Conservation (phyloP, 139 green algal species). For the Picochlorum costavermella region DNA sequence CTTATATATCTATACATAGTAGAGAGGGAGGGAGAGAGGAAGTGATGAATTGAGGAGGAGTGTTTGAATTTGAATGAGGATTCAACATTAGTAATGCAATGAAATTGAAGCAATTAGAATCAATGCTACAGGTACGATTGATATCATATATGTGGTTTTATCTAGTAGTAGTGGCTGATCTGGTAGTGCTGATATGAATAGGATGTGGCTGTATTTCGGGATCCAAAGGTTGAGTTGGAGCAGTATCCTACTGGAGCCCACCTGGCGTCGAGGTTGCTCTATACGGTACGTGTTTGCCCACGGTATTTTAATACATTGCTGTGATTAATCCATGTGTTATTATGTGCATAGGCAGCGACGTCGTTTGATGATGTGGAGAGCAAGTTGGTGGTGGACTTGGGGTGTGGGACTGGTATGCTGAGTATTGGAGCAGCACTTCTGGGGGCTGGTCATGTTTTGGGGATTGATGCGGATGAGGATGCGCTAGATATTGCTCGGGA, state of each 20-base stretch:
- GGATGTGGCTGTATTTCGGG: slow-evolving; percentile 63
- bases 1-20: no score
- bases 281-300: slow-evolving; percentile 40
- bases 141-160: not conserved
- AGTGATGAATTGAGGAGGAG: not conserved
- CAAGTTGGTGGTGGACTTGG: slow-evolving; percentile 73
- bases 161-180: no score
- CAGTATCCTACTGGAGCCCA: slow-evolving; percentile 88
- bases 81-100: slow-evolving; percentile 27
- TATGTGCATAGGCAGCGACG: slow-evolving; percentile 36
- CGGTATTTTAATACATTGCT: no score
- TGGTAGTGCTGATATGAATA: slow-evolving; percentile 17
- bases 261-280: slow-evolving; percentile 75
- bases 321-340: no score
- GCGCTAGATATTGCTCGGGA: slow-evolving; percentile 54
- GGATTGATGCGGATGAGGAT: slow-evolving; percentile 77
- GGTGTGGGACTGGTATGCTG: slow-evolving; percentile 85
- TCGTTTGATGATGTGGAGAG: slow-evolving; percentile 68
- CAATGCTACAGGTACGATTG: slow-evolving; percentile 55
- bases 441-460: slow-evolving; percentile 65
- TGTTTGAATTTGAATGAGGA: not conserved
- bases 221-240: slow-evolving; percentile 79
- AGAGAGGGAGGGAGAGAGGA: no score
- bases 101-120: slow-evolving; percentile 78
- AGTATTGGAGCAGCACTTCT: slow-evolving; percentile 71